Conservation (phyloP, 2,329 filamentous ascomycete genomes). For the Xylariaceae sp. region DNA sequence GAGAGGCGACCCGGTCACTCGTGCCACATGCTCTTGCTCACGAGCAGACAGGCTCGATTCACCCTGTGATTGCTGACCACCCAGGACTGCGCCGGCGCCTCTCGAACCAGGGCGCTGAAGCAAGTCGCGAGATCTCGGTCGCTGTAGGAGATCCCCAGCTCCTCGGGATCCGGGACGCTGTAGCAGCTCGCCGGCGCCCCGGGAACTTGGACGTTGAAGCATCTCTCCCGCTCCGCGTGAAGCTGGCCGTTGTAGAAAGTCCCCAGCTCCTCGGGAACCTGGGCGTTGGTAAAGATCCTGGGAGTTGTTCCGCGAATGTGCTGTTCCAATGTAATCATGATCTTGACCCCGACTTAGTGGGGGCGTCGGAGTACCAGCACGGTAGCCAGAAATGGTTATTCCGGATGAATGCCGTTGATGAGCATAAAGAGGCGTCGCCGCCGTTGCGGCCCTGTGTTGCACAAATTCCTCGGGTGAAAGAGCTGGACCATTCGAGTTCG, state of each 20-base stretch:
- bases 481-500: conserved; percentile 38
- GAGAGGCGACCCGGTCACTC: conserved; percentile 71
- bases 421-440: conserved; percentile 48
- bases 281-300: conserved; percentile 32
- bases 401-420: conserved; percentile 57
- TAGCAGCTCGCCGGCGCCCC: conserved; percentile 40
- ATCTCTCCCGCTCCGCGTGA: conserved; percentile 37
- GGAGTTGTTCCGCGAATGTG: conserved; percentile 44
- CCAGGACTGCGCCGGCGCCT: conserved; percentile 46
- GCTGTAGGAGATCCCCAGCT: conserved; percentile 34
- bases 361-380: conserved; percentile 38
- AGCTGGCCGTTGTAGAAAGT: conserved; percentile 38
- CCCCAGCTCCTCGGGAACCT: conserved; percentile 33
- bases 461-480: conserved; percentile 80
- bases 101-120: conserved; percentile 48
- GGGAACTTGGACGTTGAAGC: conserved; percentile 45
- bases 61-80: conserved; percentile 37
- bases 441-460: conserved; percentile 62
- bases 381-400: conserved; percentile 38
- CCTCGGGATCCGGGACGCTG: conserved; percentile 34
- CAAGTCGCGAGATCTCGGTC: conserved; percentile 28
- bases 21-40: conserved; percentile 84
- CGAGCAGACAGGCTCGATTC: conserved; percentile 69
- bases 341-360: conserved; percentile 38
- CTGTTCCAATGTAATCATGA: conserved; percentile 34